A percentile compares a stretch with the other conserved stretches of the same genome.
phyloP scores from a whole-genome alignment of 2,329 filamentous ascomycete genomes.

The Botryotinia convoluta region DNA sequence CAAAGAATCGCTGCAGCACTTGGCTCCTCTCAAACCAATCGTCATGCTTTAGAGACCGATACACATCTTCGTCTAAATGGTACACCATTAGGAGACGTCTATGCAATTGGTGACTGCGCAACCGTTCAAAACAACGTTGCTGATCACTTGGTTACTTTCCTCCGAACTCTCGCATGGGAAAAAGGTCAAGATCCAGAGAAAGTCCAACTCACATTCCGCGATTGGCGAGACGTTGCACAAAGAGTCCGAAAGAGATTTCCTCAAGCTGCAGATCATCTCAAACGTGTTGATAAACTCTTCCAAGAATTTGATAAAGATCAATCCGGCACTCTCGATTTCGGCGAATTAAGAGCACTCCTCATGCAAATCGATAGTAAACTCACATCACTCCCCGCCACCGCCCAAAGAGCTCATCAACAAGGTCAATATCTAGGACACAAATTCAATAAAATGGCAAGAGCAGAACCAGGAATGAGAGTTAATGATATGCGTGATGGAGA shows the following conservation, averaged over 20 bases:
- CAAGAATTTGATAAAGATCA: slow-evolving; percentile 89
- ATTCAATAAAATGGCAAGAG: slow-evolving; percentile 84
- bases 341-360: slow-evolving; percentile 83
- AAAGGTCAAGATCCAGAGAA: slow-evolving; percentile 85
- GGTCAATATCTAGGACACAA: slow-evolving; percentile 90
- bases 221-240: slow-evolving; percentile 83
- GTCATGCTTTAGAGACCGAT: slow-evolving; percentile 90
- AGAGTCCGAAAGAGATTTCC: slow-evolving; percentile 88
- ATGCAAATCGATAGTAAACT: slow-evolving; percentile 92
- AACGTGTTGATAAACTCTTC: slow-evolving; percentile 87
- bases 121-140: slow-evolving; percentile 98
- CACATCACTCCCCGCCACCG: slow-evolving; percentile 90
- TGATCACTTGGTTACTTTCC: slow-evolving; percentile 84
- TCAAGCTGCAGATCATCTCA: slow-evolving; percentile 82
- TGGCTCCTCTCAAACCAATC: slow-evolving; percentile 74
- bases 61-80: slow-evolving; percentile 87
- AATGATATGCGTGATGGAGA: slow-evolving; percentile 89
- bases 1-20: slow-evolving; percentile 76
- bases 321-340: slow-evolving; percentile 89
- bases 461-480: slow-evolving; percentile 68
- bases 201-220: slow-evolving; percentile 79
- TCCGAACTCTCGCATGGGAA: slow-evolving; percentile 87
- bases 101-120: slow-evolving; percentile 92
- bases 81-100: slow-evolving; percentile 88
- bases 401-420: slow-evolving; percentile 94